phyloP scores from a whole-genome alignment of 2,329 filamentous ascomycete genomes.

The Didymella lethalis region DNA sequence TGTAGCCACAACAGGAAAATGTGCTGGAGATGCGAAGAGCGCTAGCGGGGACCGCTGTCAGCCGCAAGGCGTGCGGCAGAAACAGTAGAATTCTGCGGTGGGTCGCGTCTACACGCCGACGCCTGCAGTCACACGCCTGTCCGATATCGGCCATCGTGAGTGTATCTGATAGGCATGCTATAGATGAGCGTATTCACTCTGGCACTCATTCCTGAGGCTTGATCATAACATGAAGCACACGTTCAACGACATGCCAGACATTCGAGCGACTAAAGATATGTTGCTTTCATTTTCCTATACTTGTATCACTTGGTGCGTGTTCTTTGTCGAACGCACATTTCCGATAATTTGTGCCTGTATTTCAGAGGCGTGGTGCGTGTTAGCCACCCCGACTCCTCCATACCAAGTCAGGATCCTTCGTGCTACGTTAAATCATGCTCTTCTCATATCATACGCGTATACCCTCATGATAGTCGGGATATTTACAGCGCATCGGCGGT shows the following conservation, averaged over 20 bases:
- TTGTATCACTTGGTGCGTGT: background rate
- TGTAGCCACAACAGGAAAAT: slow-evolving; percentile 12
- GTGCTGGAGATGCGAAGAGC: slow-evolving; percentile 5
- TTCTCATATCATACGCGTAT: background rate
- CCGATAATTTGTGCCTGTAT: background rate
- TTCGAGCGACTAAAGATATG: too few relatives aligned
- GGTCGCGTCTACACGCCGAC: slow-evolving; percentile 17
- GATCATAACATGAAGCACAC: too few relatives aligned
- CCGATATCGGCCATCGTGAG: slow-evolving; percentile 13
- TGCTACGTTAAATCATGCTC: background rate
- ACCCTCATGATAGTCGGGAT: background rate
- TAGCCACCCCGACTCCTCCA: background rate
- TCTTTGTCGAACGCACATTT: background rate
- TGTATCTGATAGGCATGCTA: background rate
- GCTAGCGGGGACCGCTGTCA: slow-evolving; percentile 11
- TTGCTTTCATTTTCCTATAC: background rate
- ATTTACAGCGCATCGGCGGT: background rate
- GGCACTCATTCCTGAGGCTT: background rate
- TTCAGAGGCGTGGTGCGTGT: background rate
- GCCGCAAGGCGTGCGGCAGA: slow-evolving; percentile 15
- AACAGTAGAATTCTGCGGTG: slow-evolving; percentile 22
- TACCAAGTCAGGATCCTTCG: background rate
- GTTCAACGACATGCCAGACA: too few relatives aligned
- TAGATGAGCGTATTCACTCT: background rate
- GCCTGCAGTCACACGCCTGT: background rate